Evolutionary conservation across 1,139 yeast species (phyloP), one percentile per base, ranked within the genome.

Genomic region (Blastobotrys arbuscula): DNA sequence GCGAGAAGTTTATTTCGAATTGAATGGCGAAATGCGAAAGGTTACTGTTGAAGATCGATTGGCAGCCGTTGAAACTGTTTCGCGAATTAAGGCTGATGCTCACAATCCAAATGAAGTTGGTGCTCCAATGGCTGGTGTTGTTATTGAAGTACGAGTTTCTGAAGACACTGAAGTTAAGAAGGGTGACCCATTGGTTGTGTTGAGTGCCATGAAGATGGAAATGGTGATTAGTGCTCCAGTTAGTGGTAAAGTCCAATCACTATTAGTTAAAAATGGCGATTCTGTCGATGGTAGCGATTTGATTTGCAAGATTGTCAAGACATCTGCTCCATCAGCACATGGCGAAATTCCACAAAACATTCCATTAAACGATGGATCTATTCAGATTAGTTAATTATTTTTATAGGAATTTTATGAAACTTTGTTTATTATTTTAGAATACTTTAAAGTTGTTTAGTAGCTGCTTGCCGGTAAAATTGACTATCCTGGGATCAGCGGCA

Each of bases 151-250:
- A 51, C 87, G 95, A 65, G 86, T 88, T 53, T 86, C 88, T 72
- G 79, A 80, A 59, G 96, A 95, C 53, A 76, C 82, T 48, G 84
- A 83, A 58, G 96, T 94, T 57, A 88, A 86, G 78, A 92, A 90
- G 79, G 98, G 99, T 58, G 96, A 92, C 66, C 94, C 97, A 39
- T 70, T 92, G 60, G 95, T 95, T 50, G 96, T 92, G 28, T 77
- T 92, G 64, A 82, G 94, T 65, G 98, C 99, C 57, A 94, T 92
- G 99, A 94, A 94, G 80, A 94, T 94, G 98, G 99, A 92, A 75
- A 92, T 92, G 97, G 95, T 92, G 47, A 90, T 92, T 59, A 79
- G 90, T 66, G 92, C 99, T 9, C 96, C 95, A 48, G 83, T 80
- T 54, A 76, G 84, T 52, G 99, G 98, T 66, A 79, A 77, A 65